Evolutionary conservation across 805 yeast species (phyloP), one percentile per base, ranked within the genome.

Genomic region (Lachancea nothofagi): DNA sequence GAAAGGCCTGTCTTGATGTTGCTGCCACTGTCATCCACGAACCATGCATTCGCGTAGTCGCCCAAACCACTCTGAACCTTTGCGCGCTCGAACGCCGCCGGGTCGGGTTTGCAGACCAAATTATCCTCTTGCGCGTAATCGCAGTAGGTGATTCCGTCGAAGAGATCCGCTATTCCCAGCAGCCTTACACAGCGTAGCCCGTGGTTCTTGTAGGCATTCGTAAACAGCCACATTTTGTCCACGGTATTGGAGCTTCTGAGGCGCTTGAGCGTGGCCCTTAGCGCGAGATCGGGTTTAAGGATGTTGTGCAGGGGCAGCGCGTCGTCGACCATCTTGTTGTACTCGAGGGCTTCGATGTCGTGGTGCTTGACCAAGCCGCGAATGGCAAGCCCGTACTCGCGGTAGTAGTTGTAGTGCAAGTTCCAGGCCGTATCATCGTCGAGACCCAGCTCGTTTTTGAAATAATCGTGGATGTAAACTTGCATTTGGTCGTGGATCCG

Each of bases 141-240:
- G 65, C 98, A 93, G 62, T 68, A 90, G 1, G 97, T 87, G 49
- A 93, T 72, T 0, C 98, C 98, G 49, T 90, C 97, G 57, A 93
- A 89, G 40, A 87, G 57, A 58, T 89, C 96, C n/a, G 90, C 97
- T 21, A 90, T 60, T 2, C 96, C 97, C 35, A 90, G 67, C 34
- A 90, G 68, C 30, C 78, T 72, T 14, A 88, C 71, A 22, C 87
- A 95, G 36, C 97, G 71, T 32, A 79, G 53, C 0, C 90, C 98
- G 62, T 90, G 98, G 54, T 78, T 87, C 57, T 81, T 80, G 65
- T 90, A 90, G 1, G 98, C 97, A 59, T 90, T 90, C 4, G 98
- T 90, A 54, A 87, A 83, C 31, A 93, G 71, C 98, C 98, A 90
- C 47, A 90, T 66, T 54, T 80, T 71, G 51, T 79, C 81, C 42